Percentiles rank a stretch among this genome's conserved stretches.
phyloP scores from a whole-genome alignment of 1,284 basidiomycete species.

The Leucoagaricus sp. region DNA sequence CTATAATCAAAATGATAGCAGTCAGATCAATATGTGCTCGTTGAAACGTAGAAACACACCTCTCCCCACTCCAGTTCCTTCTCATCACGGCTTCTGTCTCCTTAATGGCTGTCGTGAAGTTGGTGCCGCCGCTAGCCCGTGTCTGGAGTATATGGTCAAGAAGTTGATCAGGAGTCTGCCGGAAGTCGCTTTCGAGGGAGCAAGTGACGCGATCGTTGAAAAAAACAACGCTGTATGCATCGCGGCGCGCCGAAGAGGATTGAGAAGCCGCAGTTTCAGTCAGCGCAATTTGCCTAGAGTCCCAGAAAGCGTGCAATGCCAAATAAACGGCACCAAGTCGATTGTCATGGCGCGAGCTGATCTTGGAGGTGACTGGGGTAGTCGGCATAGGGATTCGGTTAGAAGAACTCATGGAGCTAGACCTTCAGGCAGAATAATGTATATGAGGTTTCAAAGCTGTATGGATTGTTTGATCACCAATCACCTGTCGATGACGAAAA shows the following conservation, averaged over 20 bases:
- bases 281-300: constrained; percentile 45
- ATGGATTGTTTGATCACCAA: too few species aligned
- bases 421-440: constrained; percentile 36
- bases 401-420: constrained; percentile 45
- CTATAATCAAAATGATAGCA: constrained; percentile 33
- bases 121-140: constrained; percentile 43
- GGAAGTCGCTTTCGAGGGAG: constrained; percentile 49
- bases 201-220: constrained; percentile 38
- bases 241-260: constrained; percentile 38
- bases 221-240: constrained; percentile 59
- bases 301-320: constrained; percentile 56
- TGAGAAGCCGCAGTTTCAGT: constrained; percentile 13
- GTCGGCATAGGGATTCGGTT: constrained; percentile 48
- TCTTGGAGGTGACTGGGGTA: constrained; percentile 43
- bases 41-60: constrained; percentile 32
- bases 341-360: constrained; percentile 43
- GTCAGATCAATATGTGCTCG: not conserved
- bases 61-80: constrained; percentile 54
- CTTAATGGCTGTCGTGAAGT: constrained; percentile 46
- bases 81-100: constrained; percentile 43
- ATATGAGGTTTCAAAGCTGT: too few species aligned
- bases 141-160: constrained; percentile 40
- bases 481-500: constrained; percentile 59
- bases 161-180: constrained; percentile 47
- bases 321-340: constrained; percentile 60